Evolutionary conservation across 2,329 filamentous ascomycete genomes (phyloP).

Genomic region (Reticulascus tulasneorum): DNA sequence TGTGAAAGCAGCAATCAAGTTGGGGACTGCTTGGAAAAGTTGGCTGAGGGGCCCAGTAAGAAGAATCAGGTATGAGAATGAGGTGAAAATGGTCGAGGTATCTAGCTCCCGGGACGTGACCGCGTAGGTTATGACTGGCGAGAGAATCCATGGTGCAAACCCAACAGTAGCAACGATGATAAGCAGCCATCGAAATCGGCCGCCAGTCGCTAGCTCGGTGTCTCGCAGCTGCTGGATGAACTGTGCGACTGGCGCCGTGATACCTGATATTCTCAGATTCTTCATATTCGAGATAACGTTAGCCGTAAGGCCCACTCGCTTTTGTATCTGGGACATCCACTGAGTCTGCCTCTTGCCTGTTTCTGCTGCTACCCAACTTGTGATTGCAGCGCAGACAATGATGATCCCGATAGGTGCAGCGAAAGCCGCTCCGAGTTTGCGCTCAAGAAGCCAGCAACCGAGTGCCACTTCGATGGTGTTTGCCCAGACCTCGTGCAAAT

Average conservation of each 20-base stretch:
- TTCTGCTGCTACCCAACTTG: conserved; percentile 11
- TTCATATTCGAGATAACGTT: conserved; percentile 23
- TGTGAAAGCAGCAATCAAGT: conserved; percentile 24
- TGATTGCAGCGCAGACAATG: conserved; percentile 15
- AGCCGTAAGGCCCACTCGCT: conserved; percentile 20
- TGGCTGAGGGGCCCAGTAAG: conserved; percentile 25
- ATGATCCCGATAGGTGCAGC: conserved; percentile 26
- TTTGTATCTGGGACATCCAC: conserved; percentile 27
- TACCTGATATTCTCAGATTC: conserved; percentile 23
- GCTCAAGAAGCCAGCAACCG: conserved; percentile 27
- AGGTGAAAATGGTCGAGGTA: conserved; percentile 23
- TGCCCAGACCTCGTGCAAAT: conserved; percentile 31
- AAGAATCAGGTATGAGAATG: conserved; percentile 29
- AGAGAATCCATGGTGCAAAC: conserved; percentile 30
- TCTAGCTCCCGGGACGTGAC: conserved; percentile 18
- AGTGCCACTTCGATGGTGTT: conserved; percentile 26
- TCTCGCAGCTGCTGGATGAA: conserved; percentile 19
- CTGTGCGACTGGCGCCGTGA: conserved; percentile 20
- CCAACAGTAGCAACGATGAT: conserved; percentile 23
- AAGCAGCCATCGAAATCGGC: conserved; percentile 19
- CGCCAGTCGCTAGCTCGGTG: conserved; percentile 19
- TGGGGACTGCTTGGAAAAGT: conserved; percentile 28
- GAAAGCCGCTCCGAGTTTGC: conserved; percentile 26
- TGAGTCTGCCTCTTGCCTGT: conserved; percentile 19
- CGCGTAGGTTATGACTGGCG: conserved; percentile 30